Evolutionary conservation across 257 asterid species (phyloP), one percentile per base, ranked within the genome.

Genomic region (Nicotiana tabacum): DNA sequence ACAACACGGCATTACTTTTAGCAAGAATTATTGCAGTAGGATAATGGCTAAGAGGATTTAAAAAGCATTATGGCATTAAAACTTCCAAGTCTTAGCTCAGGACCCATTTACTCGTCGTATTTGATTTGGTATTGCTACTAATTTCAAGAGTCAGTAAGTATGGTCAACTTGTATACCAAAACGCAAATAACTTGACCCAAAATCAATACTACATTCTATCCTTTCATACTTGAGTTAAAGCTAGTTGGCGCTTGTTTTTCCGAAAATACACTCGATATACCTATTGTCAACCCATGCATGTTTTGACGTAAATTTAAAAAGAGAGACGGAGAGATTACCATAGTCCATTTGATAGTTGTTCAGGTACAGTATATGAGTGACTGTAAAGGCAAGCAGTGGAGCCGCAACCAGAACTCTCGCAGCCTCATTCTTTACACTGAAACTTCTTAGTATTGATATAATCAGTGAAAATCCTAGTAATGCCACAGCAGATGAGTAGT

Each of bases 371-470:
- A 94, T 90, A 82, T 94, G 98, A 67, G 97, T 94, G 16, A 90
- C 82, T 78, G 91, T 72, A 24, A 92, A 91, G 62, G 97, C 97
- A 62, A 94, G 66, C 68, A 94, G 64, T 30, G 98, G 98, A 82
- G 98, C 97, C 37, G 97, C 90, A 84, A 93, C 90, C 96, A 94
- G 90, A 89, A 94, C 97, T 91, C 98, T 89, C 10, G 91, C 90
- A 77, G 97, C 98, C 86, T 94, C 98, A 48, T 87, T 83, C 77
- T 78, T 90, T 77, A 94, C 89, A 55, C 39, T 87, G 91, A 93
- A 93, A 84, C 87, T 88, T 83, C 98, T 89, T 51, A 94, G 79
- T 81, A 91, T 86, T 29, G 97, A 91, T 83, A 92, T 81, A 82
- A 93, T 84, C 76, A 93, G 92, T 16, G 97, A 91, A 85, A 85